Percentiles rank a stretch among this genome's conserved stretches.
Conservation (phyloP, 306 rosid genomes). For the Elaeagnus macrophylla region DNA sequence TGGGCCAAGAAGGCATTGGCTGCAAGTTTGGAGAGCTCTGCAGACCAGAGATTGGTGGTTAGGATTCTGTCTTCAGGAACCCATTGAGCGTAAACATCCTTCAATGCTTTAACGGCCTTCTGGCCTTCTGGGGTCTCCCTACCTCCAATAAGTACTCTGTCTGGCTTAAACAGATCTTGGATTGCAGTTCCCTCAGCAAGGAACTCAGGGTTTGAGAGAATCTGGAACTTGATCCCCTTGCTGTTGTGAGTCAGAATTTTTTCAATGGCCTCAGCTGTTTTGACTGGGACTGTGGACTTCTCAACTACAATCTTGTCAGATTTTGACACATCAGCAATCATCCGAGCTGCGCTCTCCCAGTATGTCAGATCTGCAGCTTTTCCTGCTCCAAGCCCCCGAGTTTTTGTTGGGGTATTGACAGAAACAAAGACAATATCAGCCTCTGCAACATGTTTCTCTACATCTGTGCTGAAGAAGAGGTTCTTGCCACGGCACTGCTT, state of each 20-base stretch:
- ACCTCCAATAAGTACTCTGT: slow-evolving; percentile 83
- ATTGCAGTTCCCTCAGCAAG: slow-evolving; percentile 97
- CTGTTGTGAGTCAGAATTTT: slow-evolving; percentile 85
- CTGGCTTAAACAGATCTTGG: slow-evolving; percentile 70
- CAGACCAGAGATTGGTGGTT: slow-evolving; percentile 94
- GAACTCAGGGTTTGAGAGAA: slow-evolving; percentile 87
- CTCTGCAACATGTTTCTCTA: slow-evolving; percentile 69
- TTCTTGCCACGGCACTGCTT: slow-evolving; percentile 81
- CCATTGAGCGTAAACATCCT: slow-evolving; percentile 78
- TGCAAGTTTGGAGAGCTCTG: slow-evolving; percentile 89
- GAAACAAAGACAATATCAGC: slow-evolving; percentile 95
- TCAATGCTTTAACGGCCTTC: slow-evolving; percentile 64
- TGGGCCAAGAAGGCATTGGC: slow-evolving; percentile 97
- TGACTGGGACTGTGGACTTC: slow-evolving; percentile 93
- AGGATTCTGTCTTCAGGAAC: slow-evolving; percentile 67
- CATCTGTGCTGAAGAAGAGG: slow-evolving; percentile 94
- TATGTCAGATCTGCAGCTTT: slow-evolving; percentile 91
- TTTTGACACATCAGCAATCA: slow-evolving; percentile 88
- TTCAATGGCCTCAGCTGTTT: slow-evolving; percentile 95
- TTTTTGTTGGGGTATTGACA: slow-evolving; percentile 89
- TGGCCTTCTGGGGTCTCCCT: slow-evolving; percentile 77
- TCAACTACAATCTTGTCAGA: slow-evolving; percentile 90
- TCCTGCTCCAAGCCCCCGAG: slow-evolving; percentile 87
- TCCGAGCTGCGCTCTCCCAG: slow-evolving; percentile 97
- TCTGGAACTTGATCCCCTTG: slow-evolving; percentile 76